phyloP scores from a whole-genome alignment of 805 yeast species.

The Candida ulmi region DNA sequence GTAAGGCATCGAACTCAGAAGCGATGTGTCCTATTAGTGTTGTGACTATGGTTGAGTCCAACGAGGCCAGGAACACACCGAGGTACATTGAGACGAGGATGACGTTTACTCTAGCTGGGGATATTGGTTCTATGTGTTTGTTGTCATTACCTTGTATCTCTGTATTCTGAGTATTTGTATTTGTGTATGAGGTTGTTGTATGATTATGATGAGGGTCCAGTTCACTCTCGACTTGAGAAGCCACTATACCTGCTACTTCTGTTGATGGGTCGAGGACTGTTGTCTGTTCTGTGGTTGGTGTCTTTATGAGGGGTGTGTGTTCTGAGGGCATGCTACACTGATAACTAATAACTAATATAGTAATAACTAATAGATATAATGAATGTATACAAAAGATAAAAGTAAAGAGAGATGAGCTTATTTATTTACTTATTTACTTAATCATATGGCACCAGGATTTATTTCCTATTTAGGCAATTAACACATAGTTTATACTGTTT shows the following conservation, averaged over 20 bases:
- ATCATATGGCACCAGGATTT: no score
- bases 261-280: slow-evolving; percentile 25
- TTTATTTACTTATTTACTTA: no score
- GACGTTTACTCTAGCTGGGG: slow-evolving; percentile 19
- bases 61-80: slow-evolving; percentile 53
- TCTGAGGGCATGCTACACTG: slow-evolving; percentile 13
- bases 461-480: no score
- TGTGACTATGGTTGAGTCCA: slow-evolving; percentile 65
- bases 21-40: slow-evolving; percentile 62
- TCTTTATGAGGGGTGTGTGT: slow-evolving; percentile 9
- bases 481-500: no score
- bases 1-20: slow-evolving; percentile 59
- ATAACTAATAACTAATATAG: no score
- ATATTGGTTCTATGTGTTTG: background rate
- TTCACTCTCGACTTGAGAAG: slow-evolving; percentile 26
- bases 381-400: no score
- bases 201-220: slow-evolving; percentile 3
- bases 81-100: slow-evolving; percentile 38
- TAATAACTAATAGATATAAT: no score
- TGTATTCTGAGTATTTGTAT: no score
- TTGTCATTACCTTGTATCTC: slow-evolving; percentile 1
- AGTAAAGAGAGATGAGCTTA: no score
- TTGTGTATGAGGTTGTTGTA: no score
- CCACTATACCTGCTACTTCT: slow-evolving; percentile 29
- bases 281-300: slow-evolving; percentile 13